Base-by-base conservation (phyloP, 2,329 filamentous ascomycete genomes). In the Talaromyces sp. region DNA sequence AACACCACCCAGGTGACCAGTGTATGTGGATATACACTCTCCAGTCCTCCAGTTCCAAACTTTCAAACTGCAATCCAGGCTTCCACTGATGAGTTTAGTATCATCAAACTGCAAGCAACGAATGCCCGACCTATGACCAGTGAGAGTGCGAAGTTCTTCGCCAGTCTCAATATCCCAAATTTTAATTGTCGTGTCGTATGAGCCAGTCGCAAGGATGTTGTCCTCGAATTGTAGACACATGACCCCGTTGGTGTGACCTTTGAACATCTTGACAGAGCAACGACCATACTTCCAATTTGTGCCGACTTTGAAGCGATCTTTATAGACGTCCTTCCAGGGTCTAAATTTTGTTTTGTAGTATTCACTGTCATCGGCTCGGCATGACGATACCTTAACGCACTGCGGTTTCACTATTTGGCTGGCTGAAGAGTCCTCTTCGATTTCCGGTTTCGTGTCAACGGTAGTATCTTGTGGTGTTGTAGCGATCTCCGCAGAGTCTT, bases 11-110 rank as follows among this genome's bases (percentile, higher is more conserved):
- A 82, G 85, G 70, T 97, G 94, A 24, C 88, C 89, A 12, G 84
- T 83, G 58, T 96, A 87, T 0, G 89, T 96, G 54, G 88, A 89
- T 60, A 97, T 83, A 67, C 91, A 92, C 67, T 91, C 85, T 53
- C 94, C 94, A 0, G 91, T 97, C 63, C 89, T 85, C 92, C 92
- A 97, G 71, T 99, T 96, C 94, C 94, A 99, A 35, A 99, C 86
- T 72, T 90, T 92, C 68, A 99, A 84, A 4, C 88, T 96, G 54
- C 86, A 84, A 73, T 97, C 94, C 59, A 97, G 81, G 70, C 90
- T 92, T 56, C 92, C 94, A 60, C 89, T 95, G 71, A 97, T 92
- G 62, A 99, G 82, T 69, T 95, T 95, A 59, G 85, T 88, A 65
- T 96, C 91, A 69, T 97, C 92, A 69, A 97, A 97, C 70, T 97